Evolutionary conservation across 2,329 filamentous ascomycete genomes (phyloP).

Genomic region (Xylaria hypoxylon): DNA sequence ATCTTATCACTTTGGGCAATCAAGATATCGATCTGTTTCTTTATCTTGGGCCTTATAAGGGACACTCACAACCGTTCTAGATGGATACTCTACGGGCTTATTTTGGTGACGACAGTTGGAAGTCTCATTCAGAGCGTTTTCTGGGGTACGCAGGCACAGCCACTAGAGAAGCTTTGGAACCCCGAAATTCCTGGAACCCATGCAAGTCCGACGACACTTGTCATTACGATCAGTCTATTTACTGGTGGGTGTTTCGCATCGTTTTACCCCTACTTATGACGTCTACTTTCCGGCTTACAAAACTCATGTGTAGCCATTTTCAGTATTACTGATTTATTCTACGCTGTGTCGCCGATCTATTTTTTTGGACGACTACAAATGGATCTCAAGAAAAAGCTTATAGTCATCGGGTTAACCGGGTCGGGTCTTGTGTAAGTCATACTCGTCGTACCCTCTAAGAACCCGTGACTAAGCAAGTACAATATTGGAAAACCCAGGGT

Average conservation of each 20-base stretch:
- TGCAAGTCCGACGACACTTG: not conserved
- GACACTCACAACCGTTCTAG: conserved; percentile 3
- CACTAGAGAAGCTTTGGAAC: conserved; percentile 6
- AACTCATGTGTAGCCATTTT: not conserved
- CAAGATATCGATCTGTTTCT: conserved; percentile 8
- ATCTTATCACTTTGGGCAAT: not conserved
- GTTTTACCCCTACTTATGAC: too few species aligned
- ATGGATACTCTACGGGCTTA: conserved; percentile 5
- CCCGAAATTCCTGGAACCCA: conserved; percentile 3
- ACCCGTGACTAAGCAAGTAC: not conserved
- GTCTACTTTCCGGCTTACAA: not conserved
- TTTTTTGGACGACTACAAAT: conserved; percentile 3
- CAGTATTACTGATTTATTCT: conserved; percentile 7
- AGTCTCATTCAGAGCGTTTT: not conserved
- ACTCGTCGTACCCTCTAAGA: not conserved
- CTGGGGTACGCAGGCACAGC: not conserved
- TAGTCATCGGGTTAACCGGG: not conserved
- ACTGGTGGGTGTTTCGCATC: not conserved
- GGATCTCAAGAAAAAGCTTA: conserved; percentile 3
- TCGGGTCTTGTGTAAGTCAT: conserved; percentile 4
- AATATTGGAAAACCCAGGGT: not conserved
- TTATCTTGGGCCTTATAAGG: not conserved
- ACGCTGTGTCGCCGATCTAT: conserved; percentile 1
- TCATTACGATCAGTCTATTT: not conserved
- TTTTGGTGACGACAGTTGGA: not conserved